Evolutionary conservation across 2,329 filamentous ascomycete genomes (phyloP).

Genomic region (Dothidotthia symphoricarpi): DNA sequence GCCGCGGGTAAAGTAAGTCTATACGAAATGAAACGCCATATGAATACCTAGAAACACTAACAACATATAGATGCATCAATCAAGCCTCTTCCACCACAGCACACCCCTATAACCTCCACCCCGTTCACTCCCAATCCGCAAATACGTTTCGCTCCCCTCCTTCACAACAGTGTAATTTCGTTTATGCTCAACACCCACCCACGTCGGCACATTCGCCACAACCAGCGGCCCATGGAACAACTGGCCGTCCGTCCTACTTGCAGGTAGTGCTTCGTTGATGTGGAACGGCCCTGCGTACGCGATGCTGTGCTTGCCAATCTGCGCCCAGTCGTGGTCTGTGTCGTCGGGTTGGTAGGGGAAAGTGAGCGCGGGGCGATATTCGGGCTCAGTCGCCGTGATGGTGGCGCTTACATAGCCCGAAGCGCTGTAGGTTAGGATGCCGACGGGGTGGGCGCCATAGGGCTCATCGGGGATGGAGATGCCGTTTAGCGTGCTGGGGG

Average conservation of each 20-base stretch:
- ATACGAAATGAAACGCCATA: too few species aligned
- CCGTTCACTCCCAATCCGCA: conserved; percentile 27
- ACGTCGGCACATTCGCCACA: conserved; percentile 27
- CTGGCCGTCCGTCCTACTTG: conserved; percentile 21
- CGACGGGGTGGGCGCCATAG: conserved; percentile 24
- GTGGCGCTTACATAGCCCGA: conserved; percentile 29
- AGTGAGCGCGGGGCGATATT: conserved; percentile 19
- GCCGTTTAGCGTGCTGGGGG: conserved; percentile 16
- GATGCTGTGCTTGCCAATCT: conserved; percentile 29
- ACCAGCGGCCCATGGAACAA: conserved; percentile 29
- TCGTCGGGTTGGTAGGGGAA: conserved; percentile 24
- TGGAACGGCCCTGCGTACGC: conserved; percentile 27
- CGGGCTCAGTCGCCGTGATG: conserved; percentile 26
- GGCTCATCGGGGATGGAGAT: conserved; percentile 20
- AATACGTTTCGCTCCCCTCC: conserved; percentile 13
- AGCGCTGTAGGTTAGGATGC: conserved; percentile 28
- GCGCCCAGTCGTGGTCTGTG: conserved; percentile 29
- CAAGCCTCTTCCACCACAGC: conserved; percentile 27
- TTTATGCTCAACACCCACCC: conserved; percentile 18
- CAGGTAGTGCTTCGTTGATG: conserved; percentile 14
- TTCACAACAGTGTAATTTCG: conserved; percentile 26
- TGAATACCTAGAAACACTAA: too few species aligned
- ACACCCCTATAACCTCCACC: conserved; percentile 21
- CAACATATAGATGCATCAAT: too few species aligned
- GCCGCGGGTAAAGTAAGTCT: too few species aligned